A percentile compares a stretch with the other conserved stretches of the same genome.
These are phyloP conservation scores for Hibiscus syriacus DNA, from an alignment of 345 rosid species.

Conservation along the genomic window DNA sequence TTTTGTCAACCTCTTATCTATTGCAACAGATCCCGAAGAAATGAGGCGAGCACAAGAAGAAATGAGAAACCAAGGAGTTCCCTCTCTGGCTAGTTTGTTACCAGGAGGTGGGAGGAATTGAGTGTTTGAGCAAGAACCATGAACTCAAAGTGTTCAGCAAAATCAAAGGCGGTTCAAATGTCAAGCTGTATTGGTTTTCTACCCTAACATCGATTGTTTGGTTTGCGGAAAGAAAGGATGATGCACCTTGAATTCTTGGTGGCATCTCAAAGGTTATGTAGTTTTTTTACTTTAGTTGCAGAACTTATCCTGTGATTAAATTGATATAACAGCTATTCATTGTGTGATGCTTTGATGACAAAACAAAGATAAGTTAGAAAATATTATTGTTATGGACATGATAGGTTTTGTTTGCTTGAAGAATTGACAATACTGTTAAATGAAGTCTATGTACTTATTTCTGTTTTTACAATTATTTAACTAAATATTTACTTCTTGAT, in stretches of 20 bases:
- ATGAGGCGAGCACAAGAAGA: slow-evolving; percentile 88
- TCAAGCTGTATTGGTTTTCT: not conserved
- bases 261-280: not conserved
- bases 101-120: slow-evolving; percentile 28
- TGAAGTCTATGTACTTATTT: not conserved
- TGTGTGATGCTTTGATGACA: not conserved
- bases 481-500: no score
- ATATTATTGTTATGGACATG: not conserved
- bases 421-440: not conserved
- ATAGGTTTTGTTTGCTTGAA: not conserved
- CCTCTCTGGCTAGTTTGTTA: slow-evolving; percentile 70
- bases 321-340: not conserved
- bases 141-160: not conserved
- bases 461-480: no score
- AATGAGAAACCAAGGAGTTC: slow-evolving; percentile 93
- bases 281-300: not conserved
- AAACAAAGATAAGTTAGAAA: not conserved
- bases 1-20: not conserved
- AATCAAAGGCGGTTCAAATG: not conserved
- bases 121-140: not conserved
- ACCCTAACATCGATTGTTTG: not conserved
- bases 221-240: not conserved
- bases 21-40: slow-evolving; percentile 83
- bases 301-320: not conserved
- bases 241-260: not conserved